These are phyloP conservation scores for Entomophthora muscae DNA, from an alignment of 371 early-diverging fungal genomes.

Conservation along the genomic window DNA sequence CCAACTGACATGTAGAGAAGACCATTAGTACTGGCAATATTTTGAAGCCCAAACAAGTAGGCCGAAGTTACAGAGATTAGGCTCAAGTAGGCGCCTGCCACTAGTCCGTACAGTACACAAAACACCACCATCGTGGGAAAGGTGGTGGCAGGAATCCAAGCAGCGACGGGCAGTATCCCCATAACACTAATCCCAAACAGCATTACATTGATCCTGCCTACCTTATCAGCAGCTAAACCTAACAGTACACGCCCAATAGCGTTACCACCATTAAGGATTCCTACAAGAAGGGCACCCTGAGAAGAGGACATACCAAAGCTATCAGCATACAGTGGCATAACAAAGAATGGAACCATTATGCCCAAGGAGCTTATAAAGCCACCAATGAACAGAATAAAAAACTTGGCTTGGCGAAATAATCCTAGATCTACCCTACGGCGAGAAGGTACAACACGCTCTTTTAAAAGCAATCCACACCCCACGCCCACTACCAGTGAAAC, in stretches of 20 bases:
- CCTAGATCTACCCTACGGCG: slow-evolving; percentile 9
- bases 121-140: no score
- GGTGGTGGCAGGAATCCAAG: no score
- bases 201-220: slow-evolving; percentile 39
- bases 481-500: slow-evolving; percentile 25
- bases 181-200: slow-evolving; percentile 22
- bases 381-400: slow-evolving; percentile 9
- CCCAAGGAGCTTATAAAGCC: slow-evolving; percentile 15
- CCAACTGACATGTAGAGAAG: not conserved
- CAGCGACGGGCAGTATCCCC: no score
- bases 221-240: slow-evolving; percentile 34
- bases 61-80: not conserved
- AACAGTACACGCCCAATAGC: slow-evolving; percentile 43
- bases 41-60: not conserved
- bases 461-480: slow-evolving; percentile 9
- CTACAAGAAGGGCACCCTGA: slow-evolving; percentile 27
- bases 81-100: not conserved
- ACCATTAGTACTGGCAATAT: not conserved
- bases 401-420: slow-evolving; percentile 15
- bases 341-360: slow-evolving; percentile 10
- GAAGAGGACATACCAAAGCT: slow-evolving; percentile 14
- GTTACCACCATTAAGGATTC: slow-evolving; percentile 29
- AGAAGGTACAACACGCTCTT: not conserved
- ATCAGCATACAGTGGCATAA: not conserved
- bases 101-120: no score